A percentile compares a stretch with the other conserved stretches of the same genome.
phyloP scores from a whole-genome alignment of 1,284 basidiomycete genomes.

The Marasmius tenuissimus region DNA sequence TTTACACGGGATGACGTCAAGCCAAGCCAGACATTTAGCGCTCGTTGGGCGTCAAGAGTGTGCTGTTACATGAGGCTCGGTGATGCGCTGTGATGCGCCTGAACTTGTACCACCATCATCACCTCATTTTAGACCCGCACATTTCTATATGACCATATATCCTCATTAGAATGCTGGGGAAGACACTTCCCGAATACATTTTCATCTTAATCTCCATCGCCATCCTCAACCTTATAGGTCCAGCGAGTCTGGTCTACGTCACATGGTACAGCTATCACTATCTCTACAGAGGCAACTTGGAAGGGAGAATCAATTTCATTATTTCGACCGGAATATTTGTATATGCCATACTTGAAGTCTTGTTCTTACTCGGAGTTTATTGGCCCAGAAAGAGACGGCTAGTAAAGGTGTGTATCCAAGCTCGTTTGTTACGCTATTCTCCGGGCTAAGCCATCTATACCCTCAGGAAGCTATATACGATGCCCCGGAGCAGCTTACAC shows the following conservation, averaged over 20 bases:
- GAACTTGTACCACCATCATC: too few relatives aligned
- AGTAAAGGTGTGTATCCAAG: conserved; percentile 42
- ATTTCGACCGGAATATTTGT: conserved; percentile 29
- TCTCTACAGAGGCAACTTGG: conserved; percentile 22
- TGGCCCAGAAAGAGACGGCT: conserved; percentile 42
- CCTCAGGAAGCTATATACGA: conserved; percentile 39
- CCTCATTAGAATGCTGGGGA: conserved; percentile 38
- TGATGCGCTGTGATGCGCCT: too few relatives aligned
- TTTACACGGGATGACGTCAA: too few relatives aligned
- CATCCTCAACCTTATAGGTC: conserved; percentile 48
- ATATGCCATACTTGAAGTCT: conserved; percentile 42
- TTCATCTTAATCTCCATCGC: conserved; percentile 50
- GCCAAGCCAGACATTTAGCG: too few relatives aligned
- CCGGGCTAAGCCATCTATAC: conserved; percentile 6
- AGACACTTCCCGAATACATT: conserved; percentile 49
- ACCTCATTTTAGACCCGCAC: too few relatives aligned
- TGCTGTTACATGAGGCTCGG: too few relatives aligned
- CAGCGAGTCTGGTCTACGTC: conserved; percentile 45
- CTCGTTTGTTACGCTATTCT: background rate
- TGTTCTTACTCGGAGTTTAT: conserved; percentile 52
- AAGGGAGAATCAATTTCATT: conserved; percentile 20
- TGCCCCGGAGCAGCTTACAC: conserved; percentile 36
- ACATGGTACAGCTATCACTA: conserved; percentile 23
- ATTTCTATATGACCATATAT: too few relatives aligned
- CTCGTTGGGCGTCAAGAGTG: too few relatives aligned